These are phyloP conservation scores for Nakaseomyces bracarensis DNA, from an alignment of 1,139 yeast species.

Conservation along the genomic window DNA sequence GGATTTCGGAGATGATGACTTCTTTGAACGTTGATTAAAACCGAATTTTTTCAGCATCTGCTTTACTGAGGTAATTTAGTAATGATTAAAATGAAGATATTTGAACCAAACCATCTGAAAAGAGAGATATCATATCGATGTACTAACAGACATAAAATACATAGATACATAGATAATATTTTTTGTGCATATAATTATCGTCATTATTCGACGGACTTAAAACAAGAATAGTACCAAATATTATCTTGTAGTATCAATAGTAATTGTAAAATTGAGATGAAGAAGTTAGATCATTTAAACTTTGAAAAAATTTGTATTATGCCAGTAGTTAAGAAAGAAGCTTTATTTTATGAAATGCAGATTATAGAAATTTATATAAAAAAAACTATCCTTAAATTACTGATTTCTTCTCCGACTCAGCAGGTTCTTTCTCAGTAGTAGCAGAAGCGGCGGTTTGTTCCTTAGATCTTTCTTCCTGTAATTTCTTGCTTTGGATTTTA, in stretches of 20 bases:
- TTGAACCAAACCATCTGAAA: no score
- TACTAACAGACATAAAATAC: neutral
- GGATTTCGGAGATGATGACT: conserved; percentile 33
- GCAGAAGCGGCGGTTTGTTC: conserved; percentile 11
- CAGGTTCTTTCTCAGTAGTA: conserved; percentile 15
- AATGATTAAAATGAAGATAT: no score
- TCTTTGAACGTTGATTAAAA: conserved; percentile 37
- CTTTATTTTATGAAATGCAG: conserved; percentile 3
- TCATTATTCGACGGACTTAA: no score
- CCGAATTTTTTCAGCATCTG: no score
- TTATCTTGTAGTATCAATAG: no score
- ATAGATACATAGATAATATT: no score
- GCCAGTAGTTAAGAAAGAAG: neutral
- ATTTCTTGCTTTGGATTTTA: conserved; percentile 73
- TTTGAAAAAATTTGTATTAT: no score
- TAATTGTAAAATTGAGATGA: no score
- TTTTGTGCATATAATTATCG: neutral
- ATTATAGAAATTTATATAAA: neutral
- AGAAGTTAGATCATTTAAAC: no score
- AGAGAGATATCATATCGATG: no score
- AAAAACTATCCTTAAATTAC: neutral
- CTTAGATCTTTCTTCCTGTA: conserved; percentile 32
- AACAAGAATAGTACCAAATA: no score
- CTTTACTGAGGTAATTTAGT: no score
- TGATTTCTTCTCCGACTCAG: conserved; percentile 1